Conservation (phyloP, 805 yeast species). For the Candida lessepsii region DNA sequence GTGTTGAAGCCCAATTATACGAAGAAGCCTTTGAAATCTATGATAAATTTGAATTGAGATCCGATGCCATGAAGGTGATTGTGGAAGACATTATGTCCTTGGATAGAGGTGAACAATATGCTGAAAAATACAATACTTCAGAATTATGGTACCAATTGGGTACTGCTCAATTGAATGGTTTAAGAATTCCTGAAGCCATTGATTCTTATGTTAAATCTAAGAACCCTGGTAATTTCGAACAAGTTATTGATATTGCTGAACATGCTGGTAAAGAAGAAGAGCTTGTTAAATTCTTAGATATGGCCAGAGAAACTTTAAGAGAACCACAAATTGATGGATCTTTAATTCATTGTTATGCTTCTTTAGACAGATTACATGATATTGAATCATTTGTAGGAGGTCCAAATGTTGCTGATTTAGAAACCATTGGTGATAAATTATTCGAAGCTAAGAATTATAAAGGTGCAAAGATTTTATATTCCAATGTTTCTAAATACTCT, state of each 20-base stretch:
- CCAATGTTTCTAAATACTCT: constrained; percentile 88
- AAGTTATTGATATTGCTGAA: constrained; percentile 90
- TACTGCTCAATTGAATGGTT: constrained; percentile 91
- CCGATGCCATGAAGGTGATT: constrained; percentile 83
- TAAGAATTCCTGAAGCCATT: constrained; percentile 88
- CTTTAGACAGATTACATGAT: constrained; percentile 69
- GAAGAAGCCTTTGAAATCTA: constrained; percentile 96
- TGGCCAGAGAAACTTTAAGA: constrained; percentile 89
- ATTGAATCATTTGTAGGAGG: constrained; percentile 82
- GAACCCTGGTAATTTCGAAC: constrained; percentile 85
- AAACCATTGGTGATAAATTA: constrained; percentile 87
- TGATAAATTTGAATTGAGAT: constrained; percentile 73
- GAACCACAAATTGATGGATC: constrained; percentile 95
- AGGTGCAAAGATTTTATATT: constrained; percentile 87
- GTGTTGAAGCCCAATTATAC: constrained; percentile 80
- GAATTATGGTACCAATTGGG: constrained; percentile 95
- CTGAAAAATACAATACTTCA: constrained; percentile 81
- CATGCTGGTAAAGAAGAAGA: constrained; percentile 97
- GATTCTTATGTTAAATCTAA: constrained; percentile 88
- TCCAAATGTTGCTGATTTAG: constrained; percentile 90
- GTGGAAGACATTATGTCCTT: constrained; percentile 92
- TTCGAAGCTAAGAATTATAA: constrained; percentile 78
- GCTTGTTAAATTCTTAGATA: constrained; percentile 75
- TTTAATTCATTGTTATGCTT: constrained; percentile 81
- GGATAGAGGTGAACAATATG: constrained; percentile 91